These are phyloP conservation scores for Agaricus blazei DNA, from an alignment of 768 basidiomycete species.

Conservation along the genomic window DNA sequence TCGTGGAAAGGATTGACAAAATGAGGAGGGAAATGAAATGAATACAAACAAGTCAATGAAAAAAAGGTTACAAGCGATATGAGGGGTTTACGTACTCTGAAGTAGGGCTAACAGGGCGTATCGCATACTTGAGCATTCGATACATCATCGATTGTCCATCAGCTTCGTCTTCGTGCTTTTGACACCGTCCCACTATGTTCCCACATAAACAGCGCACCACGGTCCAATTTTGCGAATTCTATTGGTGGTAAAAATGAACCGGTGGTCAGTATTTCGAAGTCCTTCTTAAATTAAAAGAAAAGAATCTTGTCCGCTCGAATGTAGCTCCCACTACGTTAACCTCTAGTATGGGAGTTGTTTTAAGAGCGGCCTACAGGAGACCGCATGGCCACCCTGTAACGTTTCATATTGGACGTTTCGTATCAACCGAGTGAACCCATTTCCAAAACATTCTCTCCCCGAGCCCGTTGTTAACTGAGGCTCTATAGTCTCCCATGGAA, in stretches of 20 bases:
- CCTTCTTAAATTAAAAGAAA: conserved; percentile 3
- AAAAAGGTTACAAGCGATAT: background rate
- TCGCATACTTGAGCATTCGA: conserved; percentile 79
- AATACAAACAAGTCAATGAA: background rate
- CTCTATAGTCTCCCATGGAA: conserved; percentile 7
- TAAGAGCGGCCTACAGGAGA: conserved; percentile 41
- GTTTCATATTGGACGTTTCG: conserved; percentile 81
- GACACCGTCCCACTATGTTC: conserved; percentile 71
- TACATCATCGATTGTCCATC: conserved; percentile 40
- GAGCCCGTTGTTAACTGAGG: conserved; percentile 15
- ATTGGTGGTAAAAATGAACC: conserved; percentile 7
- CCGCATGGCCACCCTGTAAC: conserved; percentile 12
- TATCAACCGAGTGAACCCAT: conserved; percentile 75
- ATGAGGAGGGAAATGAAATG: conserved; percentile 4
- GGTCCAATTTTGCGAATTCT: conserved; percentile 62
- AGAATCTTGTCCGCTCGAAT: conserved; percentile 64
- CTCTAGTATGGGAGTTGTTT: conserved; percentile 87
- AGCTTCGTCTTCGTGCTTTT: conserved; percentile 35
- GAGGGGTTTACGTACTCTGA: conserved; percentile 51
- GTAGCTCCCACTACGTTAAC: conserved; percentile 83
- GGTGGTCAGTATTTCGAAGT: background rate
- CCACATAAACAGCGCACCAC: conserved; percentile 77
- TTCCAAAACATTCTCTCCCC: conserved; percentile 24
- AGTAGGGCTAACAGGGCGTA: conserved; percentile 60
- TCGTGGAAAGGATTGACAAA: background rate